Conservation (phyloP, 495 filamentous ascomycete species). For the Hypomontagnella submonticulosa region DNA sequence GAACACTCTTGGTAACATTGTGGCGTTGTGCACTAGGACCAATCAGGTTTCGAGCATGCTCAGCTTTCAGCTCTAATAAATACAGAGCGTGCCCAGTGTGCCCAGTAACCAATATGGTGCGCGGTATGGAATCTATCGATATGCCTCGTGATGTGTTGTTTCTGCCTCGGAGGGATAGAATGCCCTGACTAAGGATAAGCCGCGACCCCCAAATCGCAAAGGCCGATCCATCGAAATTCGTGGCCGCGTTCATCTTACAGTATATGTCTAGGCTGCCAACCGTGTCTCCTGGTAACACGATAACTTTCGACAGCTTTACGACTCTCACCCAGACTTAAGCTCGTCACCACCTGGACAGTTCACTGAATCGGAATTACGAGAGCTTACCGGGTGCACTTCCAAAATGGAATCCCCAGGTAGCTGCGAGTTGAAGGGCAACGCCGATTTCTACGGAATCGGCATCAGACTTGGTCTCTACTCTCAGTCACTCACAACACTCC, state of each 20-base stretch:
- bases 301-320: too few species aligned
- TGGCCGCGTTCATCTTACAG: too few species aligned
- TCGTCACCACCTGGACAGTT: too few species aligned
- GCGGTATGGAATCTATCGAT: not conserved
- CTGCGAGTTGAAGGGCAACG: conserved; percentile 25
- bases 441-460: conserved; percentile 36
- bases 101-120: too few species aligned
- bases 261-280: too few species aligned
- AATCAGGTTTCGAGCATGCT: conserved; percentile 5
- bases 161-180: not conserved
- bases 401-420: conserved; percentile 6
- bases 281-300: too few species aligned
- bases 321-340: too few species aligned
- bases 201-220: too few species aligned
- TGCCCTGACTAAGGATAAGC: not conserved
- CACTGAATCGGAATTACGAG: too few species aligned
- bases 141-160: not conserved
- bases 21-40: conserved; percentile 6
- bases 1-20: conserved; percentile 1
- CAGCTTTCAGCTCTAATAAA: conserved; percentile 11
- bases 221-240: too few species aligned
- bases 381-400: not conserved
- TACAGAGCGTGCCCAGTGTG: too few species aligned
- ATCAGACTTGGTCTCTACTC: conserved; percentile 40
- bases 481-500: conserved; percentile 33